Evolutionary conservation across 805 yeast genomes (phyloP), one percentile per base, ranked within the genome.

Genomic region (Kluyveromyces nonfermentans): DNA sequence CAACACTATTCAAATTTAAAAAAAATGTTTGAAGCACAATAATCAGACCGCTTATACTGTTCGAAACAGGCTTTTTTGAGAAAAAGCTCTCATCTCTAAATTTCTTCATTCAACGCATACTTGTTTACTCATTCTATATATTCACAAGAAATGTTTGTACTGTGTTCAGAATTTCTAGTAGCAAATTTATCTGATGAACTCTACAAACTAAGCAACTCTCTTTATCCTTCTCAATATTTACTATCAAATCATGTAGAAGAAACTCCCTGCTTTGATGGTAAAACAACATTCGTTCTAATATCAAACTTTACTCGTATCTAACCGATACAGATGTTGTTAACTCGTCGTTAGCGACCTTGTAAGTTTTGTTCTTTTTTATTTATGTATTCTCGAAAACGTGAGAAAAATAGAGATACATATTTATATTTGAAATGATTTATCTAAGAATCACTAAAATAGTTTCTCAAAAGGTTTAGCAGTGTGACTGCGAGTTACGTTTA

Each of bases 1-100:
- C 72, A 73, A 20, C 97, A 90, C 55, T 93, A 93, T 56, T 66
- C 82, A 54, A 64, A 75, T 38, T 83, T 93, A n/a, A 76, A 94
- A 49, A 75, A 78, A 52, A 82, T 77, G 54, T 90, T 90, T 59
- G 96, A 45, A 44, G 15, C 40, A 14, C 32, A 36, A 15, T 37
- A 15, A 31, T 33, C 7, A n/a, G n/a, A n/a, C n/a, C 7, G 30
- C 4, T 14, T 6, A 10, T 25, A 6, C 4, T 7, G 21, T 17
- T 10, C 9, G 9, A 33, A 33, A 17, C 20, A 7, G 10, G 7
- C 7, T 9, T 33, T 25, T 6, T 25, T 25, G 4, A 25, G 12
- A 3, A 6, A 25, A 25, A 14, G 30, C 30, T 4, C 7, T n/a
- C n/a, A n/a, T n/a, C n/a, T n/a, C n/a, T n/a, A n/a, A n/a, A n/a